Conservation (phyloP, 495 filamentous ascomycete species). For the Aspergillus nidulans region DNA sequence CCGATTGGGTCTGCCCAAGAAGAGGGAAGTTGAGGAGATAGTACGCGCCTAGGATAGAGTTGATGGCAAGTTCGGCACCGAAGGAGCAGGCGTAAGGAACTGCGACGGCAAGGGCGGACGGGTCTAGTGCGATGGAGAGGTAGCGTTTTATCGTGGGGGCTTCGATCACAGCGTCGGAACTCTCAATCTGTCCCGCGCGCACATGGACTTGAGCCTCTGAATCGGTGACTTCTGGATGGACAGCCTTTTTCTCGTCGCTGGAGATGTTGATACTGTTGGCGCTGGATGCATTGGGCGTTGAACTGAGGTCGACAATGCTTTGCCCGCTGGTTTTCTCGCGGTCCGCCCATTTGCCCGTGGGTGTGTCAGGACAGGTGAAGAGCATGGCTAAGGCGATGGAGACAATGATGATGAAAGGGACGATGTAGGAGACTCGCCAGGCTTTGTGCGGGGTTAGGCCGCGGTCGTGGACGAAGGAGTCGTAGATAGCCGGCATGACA, state of each 20-base stretch:
- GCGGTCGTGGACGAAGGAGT: constrained; percentile 60
- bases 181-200: constrained; percentile 47
- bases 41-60: constrained; percentile 75
- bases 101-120: constrained; percentile 63
- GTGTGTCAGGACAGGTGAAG: constrained; percentile 73
- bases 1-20: constrained; percentile 67
- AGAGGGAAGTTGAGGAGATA: constrained; percentile 71
- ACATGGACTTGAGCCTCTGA: constrained; percentile 43
- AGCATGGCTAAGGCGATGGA: constrained; percentile 62
- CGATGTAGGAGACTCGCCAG: constrained; percentile 81
- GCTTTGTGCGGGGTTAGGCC: constrained; percentile 62
- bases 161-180: constrained; percentile 47
- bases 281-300: constrained; percentile 24
- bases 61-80: constrained; percentile 80
- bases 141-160: constrained; percentile 61
- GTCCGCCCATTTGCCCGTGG: constrained; percentile 77
- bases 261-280: constrained; percentile 34
- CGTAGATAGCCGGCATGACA: constrained; percentile 88
- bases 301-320: constrained; percentile 47
- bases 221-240: constrained; percentile 31
- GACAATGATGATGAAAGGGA: constrained; percentile 78
- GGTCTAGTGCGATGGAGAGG: constrained; percentile 53
- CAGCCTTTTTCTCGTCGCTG: constrained; percentile 40
- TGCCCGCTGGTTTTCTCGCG: constrained; percentile 45
- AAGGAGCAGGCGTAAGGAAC: constrained; percentile 79